Evolutionary conservation across 148 eudicot genomes (phyloP).

Genomic region (Arbutus unedo): DNA sequence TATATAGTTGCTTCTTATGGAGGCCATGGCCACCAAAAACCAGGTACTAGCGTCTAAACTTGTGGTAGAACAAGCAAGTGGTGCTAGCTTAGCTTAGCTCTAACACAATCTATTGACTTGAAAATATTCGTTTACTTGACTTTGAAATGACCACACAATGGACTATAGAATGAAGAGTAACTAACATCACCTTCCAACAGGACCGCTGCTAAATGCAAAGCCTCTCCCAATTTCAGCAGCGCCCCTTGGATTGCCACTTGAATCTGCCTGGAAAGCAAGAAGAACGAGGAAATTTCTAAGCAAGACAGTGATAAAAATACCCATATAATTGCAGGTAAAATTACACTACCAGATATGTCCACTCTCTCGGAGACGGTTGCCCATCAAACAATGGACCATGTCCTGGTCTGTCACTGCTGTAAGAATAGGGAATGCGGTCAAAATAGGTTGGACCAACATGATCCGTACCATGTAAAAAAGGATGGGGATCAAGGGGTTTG

Average conservation of each 20-base stretch:
- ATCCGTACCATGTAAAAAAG: constrained; percentile 35
- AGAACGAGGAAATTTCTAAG: neutral
- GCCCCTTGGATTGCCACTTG: constrained; percentile 33
- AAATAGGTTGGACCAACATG: constrained; percentile 30
- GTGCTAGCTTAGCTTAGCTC: neutral
- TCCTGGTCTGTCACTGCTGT: constrained; percentile 40
- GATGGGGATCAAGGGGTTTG: constrained; percentile 25
- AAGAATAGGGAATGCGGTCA: constrained; percentile 30
- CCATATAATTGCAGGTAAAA: neutral
- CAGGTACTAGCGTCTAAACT: constrained; percentile 2
- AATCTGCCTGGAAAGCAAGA: constrained; percentile 31
- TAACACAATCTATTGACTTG: neutral
- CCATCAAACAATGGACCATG: constrained; percentile 38
- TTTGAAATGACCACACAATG: constrained; percentile 5
- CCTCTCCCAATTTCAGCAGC: constrained; percentile 33
- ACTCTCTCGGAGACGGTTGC: constrained; percentile 39
- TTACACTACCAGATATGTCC: constrained; percentile 28
- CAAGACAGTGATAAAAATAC: neutral
- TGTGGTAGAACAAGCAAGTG: neutral
- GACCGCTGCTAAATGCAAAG: constrained; percentile 17
- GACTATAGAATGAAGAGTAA: neutral
- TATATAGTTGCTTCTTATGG: neutral
- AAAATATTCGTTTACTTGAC: neutral
- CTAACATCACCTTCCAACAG: constrained; percentile 29
- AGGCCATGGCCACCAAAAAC: neutral